Percentiles rank a stretch among this genome's conserved stretches.
Evolutionary conservation across 257 asterid species (phyloP).

Genomic region (Solanum infundibuliforme): DNA sequence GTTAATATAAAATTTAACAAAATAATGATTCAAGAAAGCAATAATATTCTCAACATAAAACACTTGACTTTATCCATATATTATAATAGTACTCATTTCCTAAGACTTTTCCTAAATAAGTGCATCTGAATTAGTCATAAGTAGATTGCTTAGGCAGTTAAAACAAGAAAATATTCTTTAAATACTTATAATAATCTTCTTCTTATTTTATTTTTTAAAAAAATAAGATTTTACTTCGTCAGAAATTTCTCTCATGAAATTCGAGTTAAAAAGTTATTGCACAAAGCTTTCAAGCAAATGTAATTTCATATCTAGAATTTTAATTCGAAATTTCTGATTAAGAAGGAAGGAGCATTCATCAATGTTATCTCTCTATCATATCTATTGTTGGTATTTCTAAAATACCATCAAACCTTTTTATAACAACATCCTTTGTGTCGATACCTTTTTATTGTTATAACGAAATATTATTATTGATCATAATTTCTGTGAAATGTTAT

Average conservation of each 20-base stretch:
- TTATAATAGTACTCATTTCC: neutral
- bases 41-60: neutral
- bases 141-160: neutral
- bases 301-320: neutral
- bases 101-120: neutral
- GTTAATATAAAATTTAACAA: neutral
- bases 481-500: neutral
- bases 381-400: neutral
- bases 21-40: neutral
- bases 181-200: neutral
- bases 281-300: neutral
- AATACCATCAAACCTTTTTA: neutral
- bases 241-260: neutral
- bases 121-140: neutral
- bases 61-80: neutral
- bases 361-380: neutral
- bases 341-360: fast-evolving
- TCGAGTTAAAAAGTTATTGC: neutral
- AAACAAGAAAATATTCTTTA: neutral
- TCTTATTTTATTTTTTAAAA: neutral
- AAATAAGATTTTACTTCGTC: neutral
- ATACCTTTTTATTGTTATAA: neutral
- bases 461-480: neutral
- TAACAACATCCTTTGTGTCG: fast-evolving
- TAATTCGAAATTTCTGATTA: neutral